These are phyloP conservation scores for Trametes cubensis DNA, from an alignment of 768 basidiomycete species.

Conservation along the genomic window DNA sequence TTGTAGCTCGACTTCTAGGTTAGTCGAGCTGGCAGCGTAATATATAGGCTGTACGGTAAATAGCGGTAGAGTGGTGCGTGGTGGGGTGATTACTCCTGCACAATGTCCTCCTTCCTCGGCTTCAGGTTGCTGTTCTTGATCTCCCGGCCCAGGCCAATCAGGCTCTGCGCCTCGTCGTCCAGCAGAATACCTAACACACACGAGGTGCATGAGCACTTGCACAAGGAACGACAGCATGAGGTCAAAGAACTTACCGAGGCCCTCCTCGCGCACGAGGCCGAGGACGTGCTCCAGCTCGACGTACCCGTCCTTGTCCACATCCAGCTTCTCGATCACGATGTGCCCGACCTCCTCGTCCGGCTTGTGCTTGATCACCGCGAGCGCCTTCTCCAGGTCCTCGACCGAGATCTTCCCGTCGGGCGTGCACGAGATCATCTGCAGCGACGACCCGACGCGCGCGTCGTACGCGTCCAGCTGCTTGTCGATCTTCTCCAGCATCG, in stretches of 20 bases:
- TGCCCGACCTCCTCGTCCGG: conserved; percentile 89
- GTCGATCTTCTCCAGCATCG: conserved; percentile 96
- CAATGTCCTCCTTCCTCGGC: conserved; percentile 96
- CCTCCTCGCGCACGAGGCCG: conserved; percentile 85
- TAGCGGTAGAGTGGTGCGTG: conserved; percentile 5
- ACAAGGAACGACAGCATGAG: background rate
- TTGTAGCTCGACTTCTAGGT: background rate
- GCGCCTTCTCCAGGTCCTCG: conserved; percentile 85
- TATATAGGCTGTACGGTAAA: conserved; percentile 21
- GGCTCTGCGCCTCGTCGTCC: conserved; percentile 80
- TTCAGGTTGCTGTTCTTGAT: conserved; percentile 61
- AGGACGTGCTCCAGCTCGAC: conserved; percentile 95
- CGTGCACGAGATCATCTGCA: conserved; percentile 85
- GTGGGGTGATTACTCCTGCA: conserved; percentile 55
- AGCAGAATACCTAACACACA: conserved; percentile 68
- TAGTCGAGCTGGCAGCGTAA: background rate
- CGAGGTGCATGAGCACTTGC: background rate
- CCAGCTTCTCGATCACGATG: conserved; percentile 88
- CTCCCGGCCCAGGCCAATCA: conserved; percentile 84
- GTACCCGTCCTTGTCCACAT: conserved; percentile 94
- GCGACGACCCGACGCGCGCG: conserved; percentile 76
- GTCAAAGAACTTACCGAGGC: conserved; percentile 57
- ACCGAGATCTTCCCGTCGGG: conserved; percentile 88
- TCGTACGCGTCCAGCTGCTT: conserved; percentile 91
- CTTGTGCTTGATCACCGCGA: conserved; percentile 90